Conservation (phyloP, 805 yeast genomes). For the Torulaspora gathmanii region DNA sequence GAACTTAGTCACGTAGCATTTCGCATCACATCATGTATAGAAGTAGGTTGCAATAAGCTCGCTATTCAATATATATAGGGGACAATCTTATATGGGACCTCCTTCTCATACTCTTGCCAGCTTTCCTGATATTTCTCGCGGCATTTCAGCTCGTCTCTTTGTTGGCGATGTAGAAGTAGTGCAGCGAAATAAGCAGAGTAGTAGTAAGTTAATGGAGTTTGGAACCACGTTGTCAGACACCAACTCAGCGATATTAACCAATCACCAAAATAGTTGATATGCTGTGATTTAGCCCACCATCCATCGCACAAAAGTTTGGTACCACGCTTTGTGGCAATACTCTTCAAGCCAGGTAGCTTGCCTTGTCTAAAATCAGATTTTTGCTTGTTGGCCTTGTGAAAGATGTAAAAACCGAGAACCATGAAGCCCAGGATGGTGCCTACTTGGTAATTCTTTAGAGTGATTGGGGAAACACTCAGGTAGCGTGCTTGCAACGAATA, state of each 20-base stretch:
- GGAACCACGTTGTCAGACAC: constrained; percentile 85
- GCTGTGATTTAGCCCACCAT: constrained; percentile 95
- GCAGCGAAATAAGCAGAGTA: constrained; percentile 79
- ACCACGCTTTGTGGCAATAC: constrained; percentile 69
- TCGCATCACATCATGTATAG: not conserved
- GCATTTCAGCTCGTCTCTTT: constrained; percentile 89
- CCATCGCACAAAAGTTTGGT: constrained; percentile 81
- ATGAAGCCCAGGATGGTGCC: constrained; percentile 35
- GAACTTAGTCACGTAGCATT: constrained; percentile 2
- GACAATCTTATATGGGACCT: constrained; percentile 84
- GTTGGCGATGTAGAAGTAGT: constrained; percentile 80
- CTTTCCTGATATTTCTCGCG: constrained; percentile 75
- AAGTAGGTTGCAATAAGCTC: not conserved
- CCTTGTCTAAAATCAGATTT: constrained; percentile 82
- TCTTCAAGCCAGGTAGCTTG: constrained; percentile 59
- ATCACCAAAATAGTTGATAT: constrained; percentile 93
- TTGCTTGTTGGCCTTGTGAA: constrained; percentile 79
- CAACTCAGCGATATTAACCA: constrained; percentile 88
- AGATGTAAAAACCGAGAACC: constrained; percentile 68
- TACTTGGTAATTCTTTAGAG: constrained; percentile 43
- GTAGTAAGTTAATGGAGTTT: constrained; percentile 80
- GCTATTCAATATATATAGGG: constrained; percentile 69
- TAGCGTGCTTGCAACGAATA: constrained; percentile 84
- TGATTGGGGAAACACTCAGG: constrained; percentile 57
- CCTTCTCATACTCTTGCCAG: constrained; percentile 77